Percentiles rank a stretch among this genome's conserved stretches.
Evolutionary conservation across 768 basidiomycete species (phyloP).

Genomic region (Sarcodon aspratus): DNA sequence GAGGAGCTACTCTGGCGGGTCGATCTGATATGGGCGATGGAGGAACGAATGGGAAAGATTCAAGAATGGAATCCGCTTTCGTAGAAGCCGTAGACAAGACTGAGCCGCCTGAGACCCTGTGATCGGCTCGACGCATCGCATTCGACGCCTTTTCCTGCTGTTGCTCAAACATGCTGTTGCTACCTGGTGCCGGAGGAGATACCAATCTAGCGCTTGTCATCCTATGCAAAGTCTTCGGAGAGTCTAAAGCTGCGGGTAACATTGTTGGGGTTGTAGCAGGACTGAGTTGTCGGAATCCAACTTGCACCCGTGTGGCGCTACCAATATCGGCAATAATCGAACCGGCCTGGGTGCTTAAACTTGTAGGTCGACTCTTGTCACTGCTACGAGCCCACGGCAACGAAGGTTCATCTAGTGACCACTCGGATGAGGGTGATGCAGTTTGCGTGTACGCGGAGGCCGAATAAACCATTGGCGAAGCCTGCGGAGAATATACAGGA

Average conservation of each 20-base stretch:
- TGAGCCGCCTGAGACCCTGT: slow-evolving; percentile 54
- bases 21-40: slow-evolving; percentile 83
- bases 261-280: slow-evolving; percentile 11
- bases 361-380: slow-evolving; percentile 40
- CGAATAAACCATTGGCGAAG: slow-evolving; percentile 1
- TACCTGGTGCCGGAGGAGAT: slow-evolving; percentile 24
- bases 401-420: slow-evolving; percentile 9
- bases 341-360: slow-evolving; percentile 52
- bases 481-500: slow-evolving; percentile 17
- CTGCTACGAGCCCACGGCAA: slow-evolving; percentile 10
- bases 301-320: slow-evolving; percentile 58
- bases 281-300: slow-evolving; percentile 30
- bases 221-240: slow-evolving; percentile 36
- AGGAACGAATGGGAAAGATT: slow-evolving; percentile 83
- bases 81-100: slow-evolving; percentile 58
- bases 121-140: slow-evolving; percentile 45
- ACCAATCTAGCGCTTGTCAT: slow-evolving; percentile 57
- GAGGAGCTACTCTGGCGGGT: slow-evolving; percentile 63
- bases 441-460: slow-evolving; percentile 2
- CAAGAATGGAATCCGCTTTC: slow-evolving; percentile 74
- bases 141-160: slow-evolving; percentile 53
- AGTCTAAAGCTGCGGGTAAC: slow-evolving; percentile 11
- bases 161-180: slow-evolving; percentile 34
- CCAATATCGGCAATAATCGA: slow-evolving; percentile 45
- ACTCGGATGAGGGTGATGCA: slow-evolving; percentile 10